A percentile compares a stretch with the other conserved stretches of the same genome.
phyloP scores from a whole-genome alignment of 148 eudicot species.

The Tetragonia tetragonoides region DNA sequence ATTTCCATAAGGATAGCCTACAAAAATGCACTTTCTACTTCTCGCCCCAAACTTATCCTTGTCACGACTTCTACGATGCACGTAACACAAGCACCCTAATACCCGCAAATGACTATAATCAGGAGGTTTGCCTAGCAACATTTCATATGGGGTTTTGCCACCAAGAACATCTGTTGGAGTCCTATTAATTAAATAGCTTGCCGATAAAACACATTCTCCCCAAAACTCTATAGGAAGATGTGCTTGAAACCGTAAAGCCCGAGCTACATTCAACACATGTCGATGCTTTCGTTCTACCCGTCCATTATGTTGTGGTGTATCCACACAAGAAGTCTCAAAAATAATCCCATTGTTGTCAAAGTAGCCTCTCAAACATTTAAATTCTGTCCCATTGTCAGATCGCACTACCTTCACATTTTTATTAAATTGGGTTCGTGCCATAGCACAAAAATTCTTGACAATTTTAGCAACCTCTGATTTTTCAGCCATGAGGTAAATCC shows the following conservation, averaged over 20 bases:
- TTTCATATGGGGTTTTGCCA: neutral
- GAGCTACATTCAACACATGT: neutral
- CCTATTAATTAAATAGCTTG: neutral
- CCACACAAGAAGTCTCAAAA: neutral
- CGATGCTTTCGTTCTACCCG: conserved; percentile 7
- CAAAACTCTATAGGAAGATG: neutral
- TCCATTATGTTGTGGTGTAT: conserved; percentile 14
- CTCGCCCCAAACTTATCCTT: conserved; percentile 5
- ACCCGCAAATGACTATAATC: neutral
- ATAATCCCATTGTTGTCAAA: neutral
- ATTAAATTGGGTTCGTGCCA: neutral
- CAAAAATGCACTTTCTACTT: neutral
- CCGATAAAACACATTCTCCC: conserved; percentile 15
- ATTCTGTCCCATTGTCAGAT: conserved; percentile 15
- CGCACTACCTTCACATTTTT: neutral
- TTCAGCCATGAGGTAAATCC: neutral
- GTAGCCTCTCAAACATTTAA: neutral
- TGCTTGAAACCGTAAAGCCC: conserved; percentile 1
- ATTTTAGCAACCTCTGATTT: neutral
- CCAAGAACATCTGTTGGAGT: neutral
- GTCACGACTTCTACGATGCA: too few relatives aligned
- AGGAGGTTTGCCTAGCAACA: neutral
- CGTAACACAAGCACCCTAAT: neutral
- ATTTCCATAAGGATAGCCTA: neutral
- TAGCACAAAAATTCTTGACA: neutral